phyloP scores from a whole-genome alignment of 805 yeast genomes.

The Wickerhamia fluorescens region DNA sequence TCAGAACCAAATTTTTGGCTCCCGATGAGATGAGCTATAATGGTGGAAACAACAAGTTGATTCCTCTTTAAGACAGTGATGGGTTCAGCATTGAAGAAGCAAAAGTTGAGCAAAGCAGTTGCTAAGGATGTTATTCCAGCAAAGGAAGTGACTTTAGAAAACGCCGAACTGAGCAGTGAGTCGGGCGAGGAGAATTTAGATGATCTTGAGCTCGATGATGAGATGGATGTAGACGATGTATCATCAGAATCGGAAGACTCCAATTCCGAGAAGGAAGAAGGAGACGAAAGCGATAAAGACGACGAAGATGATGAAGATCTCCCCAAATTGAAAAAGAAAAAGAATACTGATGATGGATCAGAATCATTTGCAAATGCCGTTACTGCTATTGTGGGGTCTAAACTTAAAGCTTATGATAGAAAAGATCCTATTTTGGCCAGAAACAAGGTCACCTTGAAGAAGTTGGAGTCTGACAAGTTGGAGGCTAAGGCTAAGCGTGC shows the following conservation, averaged over 20 bases:
- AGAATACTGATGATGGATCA: conserved; percentile 62
- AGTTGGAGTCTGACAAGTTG: conserved; percentile 71
- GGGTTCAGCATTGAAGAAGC: conserved; percentile 17
- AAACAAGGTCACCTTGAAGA: conserved; percentile 60
- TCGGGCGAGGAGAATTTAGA: conserved; percentile 6
- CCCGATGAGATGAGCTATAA: conserved; percentile 1
- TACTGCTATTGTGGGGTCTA: conserved; percentile 75
- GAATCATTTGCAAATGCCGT: conserved; percentile 76
- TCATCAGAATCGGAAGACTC: conserved; percentile 5
- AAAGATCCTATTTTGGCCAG: conserved; percentile 88
- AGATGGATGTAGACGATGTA: conserved; percentile 5
- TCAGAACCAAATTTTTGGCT: conserved; percentile 1
- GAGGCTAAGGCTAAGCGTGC: conserved; percentile 78
- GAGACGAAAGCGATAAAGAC: no score
- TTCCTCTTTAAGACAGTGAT: conserved; percentile 9
- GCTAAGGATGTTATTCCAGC: conserved; percentile 11
- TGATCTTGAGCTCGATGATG: conserved; percentile 10
- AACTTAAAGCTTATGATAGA: conserved; percentile 81
- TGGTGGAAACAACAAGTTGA: no score
- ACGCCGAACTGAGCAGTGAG: no score
- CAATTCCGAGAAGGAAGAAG: no score
- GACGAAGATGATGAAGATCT: conserved; percentile 18
- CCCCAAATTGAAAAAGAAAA: conserved; percentile 49
- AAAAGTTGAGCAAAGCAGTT: conserved; percentile 10
- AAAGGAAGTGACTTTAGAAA: conserved; percentile 11